Conservation (phyloP, 306 rosid species). For the Prosopis cineraria region DNA sequence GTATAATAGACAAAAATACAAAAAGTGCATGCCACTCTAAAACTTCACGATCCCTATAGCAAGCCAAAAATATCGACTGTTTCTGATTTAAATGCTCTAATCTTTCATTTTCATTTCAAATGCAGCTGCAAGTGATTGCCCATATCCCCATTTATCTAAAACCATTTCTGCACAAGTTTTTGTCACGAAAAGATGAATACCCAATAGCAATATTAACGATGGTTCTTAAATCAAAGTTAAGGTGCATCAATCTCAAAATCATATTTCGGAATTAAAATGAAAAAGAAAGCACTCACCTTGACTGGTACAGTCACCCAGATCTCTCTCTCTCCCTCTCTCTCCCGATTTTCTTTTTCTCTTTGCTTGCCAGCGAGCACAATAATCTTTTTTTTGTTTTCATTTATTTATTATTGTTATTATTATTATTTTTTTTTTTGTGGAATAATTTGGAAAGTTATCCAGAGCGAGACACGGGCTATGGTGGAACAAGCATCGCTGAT, state of each 20-base stretch:
- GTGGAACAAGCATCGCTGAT: constrained; percentile 42
- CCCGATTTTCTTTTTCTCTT: background rate
- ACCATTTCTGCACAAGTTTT: background rate
- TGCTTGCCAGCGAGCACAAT: background rate
- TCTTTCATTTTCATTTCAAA: constrained; percentile 5
- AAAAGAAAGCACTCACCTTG: constrained; percentile 24
- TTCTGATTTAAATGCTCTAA: background rate
- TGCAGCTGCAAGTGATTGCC: background rate
- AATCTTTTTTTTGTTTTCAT: background rate
- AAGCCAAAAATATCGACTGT: background rate
- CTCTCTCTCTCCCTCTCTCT: background rate
- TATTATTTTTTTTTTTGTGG: constrained; percentile 11
- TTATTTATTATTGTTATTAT: constrained; percentile 7
- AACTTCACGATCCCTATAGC: background rate
- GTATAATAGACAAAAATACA: background rate
- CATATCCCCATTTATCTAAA: background rate
- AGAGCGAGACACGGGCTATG: constrained; percentile 39
- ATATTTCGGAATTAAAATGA: background rate
- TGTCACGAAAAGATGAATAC: background rate
- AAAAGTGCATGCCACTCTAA: background rate
- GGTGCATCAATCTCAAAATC: background rate
- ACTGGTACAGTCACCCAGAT: background rate
- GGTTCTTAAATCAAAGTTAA: background rate
- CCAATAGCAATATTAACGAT: background rate
- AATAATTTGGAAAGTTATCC: constrained; percentile 41